Evolutionary conservation across 805 yeast species (phyloP).

Genomic region (Schwanniomyces vanrijiae): DNA sequence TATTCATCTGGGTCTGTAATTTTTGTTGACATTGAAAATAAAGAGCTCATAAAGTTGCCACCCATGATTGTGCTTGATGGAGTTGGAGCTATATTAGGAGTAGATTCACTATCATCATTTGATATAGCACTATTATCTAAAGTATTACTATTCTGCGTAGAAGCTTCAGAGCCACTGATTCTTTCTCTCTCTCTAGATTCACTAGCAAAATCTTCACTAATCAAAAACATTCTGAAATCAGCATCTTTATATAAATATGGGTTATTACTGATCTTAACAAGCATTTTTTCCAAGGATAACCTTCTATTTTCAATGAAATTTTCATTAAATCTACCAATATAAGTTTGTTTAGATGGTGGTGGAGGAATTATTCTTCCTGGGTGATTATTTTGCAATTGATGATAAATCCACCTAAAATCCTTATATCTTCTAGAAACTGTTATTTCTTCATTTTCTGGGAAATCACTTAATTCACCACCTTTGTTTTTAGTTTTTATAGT

Average conservation of each 20-base stretch:
- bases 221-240: conserved; percentile 77
- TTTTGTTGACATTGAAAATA: conserved; percentile 68
- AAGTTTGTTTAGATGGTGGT: conserved; percentile 95
- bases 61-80: conserved; percentile 16
- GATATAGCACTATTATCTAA: conserved; percentile 28
- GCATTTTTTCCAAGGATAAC: conserved; percentile 82
- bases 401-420: conserved; percentile 93
- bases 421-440: conserved; percentile 79
- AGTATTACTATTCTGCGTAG: conserved; percentile 30
- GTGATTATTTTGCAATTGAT: conserved; percentile 79
- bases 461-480: conserved; percentile 31
- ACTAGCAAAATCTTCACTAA: conserved; percentile 64
- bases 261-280: conserved; percentile 63
- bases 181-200: conserved; percentile 73
- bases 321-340: conserved; percentile 87
- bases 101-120: conserved; percentile 9
- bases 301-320: conserved; percentile 87
- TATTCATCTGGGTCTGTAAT: conserved; percentile 77
- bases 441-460: conserved; percentile 32
- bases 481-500: conserved; percentile 65
- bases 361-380: conserved; percentile 88
- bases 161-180: conserved; percentile 53
- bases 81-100: conserved; percentile 3
- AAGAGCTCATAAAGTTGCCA: conserved; percentile 63
- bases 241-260: conserved; percentile 62